These are phyloP conservation scores for Alternaria consortialis DNA, from an alignment of 2,329 filamentous ascomycete species.

Conservation along the genomic window DNA sequence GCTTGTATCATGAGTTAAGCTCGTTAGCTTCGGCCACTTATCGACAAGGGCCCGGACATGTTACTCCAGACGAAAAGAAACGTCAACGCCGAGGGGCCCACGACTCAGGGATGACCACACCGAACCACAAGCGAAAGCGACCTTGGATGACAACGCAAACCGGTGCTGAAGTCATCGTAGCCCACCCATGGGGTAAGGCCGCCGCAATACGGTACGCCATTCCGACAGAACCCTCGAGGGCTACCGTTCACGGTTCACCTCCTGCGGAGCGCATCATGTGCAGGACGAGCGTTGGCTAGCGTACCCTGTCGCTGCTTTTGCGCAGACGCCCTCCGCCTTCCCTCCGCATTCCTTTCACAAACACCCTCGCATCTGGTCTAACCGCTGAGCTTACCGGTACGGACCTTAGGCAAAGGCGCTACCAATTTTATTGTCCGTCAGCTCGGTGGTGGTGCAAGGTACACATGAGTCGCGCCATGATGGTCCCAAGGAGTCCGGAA, in stretches of 20 bases:
- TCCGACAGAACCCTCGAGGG: conserved; percentile 21
- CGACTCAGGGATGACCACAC: conserved; percentile 20
- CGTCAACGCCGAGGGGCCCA: conserved; percentile 15
- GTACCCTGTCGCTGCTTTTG: conserved; percentile 35
- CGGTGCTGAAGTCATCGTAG: conserved; percentile 19
- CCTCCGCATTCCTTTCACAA: conserved; percentile 18
- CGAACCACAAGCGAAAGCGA: conserved; percentile 9
- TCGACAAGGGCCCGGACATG: conserved; percentile 30
- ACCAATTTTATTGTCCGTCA: conserved; percentile 35
- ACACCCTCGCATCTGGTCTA: conserved; percentile 20
- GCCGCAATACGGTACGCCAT: conserved; percentile 30
- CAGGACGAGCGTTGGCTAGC: conserved; percentile 28
- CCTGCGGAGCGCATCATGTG: conserved; percentile 26
- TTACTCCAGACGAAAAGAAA: conserved; percentile 19
- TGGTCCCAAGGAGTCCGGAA: conserved; percentile 32
- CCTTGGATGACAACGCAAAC: conserved; percentile 1
- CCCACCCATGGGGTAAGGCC: conserved; percentile 12
- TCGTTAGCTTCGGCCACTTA: conserved; percentile 22
- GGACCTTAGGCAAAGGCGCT: conserved; percentile 30
- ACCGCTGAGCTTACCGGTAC: conserved; percentile 34
- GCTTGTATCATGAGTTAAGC: conserved; percentile 20
- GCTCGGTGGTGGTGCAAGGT: conserved; percentile 26
- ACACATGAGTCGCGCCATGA: conserved; percentile 14
- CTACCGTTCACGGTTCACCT: conserved; percentile 27
- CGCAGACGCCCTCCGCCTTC: conserved; percentile 1